A percentile compares a stretch with the other conserved stretches of the same genome.
Conservation (phyloP, 2,329 filamentous ascomycete genomes). For the Curvularia eragrostidis region DNA sequence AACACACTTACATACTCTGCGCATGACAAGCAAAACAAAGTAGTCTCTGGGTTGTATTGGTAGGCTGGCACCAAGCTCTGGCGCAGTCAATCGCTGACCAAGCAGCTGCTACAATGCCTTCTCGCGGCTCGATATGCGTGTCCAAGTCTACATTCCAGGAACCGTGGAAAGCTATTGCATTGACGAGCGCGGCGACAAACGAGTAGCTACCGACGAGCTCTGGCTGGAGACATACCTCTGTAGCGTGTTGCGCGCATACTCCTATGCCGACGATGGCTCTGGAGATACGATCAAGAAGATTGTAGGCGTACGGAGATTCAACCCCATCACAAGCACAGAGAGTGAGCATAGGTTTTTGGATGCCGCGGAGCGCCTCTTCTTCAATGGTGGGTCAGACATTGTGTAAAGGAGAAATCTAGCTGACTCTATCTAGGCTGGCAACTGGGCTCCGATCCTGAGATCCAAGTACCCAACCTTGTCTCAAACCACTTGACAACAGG, state of each 20-base stretch:
- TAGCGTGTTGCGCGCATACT: slow-evolving; percentile 91
- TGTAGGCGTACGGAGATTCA: slow-evolving; percentile 95
- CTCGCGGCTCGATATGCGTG: slow-evolving; percentile 96
- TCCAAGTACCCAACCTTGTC: slow-evolving; percentile 95
- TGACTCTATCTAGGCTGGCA: slow-evolving; percentile 72
- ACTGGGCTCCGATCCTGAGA: slow-evolving; percentile 92
- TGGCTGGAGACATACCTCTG: slow-evolving; percentile 99
- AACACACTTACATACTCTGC: slow-evolving; percentile 95
- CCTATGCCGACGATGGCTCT: slow-evolving; percentile 93
- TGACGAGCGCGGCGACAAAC: slow-evolving; percentile 94
- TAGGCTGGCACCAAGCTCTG: slow-evolving; percentile 51
- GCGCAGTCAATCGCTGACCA: slow-evolving; percentile 37
- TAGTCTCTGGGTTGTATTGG: slow-evolving; percentile 94
- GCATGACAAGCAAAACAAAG: slow-evolving; percentile 83
- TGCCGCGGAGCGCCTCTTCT: slow-evolving; percentile 93
- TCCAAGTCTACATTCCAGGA: slow-evolving; percentile 95
- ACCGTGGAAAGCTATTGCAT: slow-evolving; percentile 97
- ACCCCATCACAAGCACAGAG: slow-evolving; percentile 97
- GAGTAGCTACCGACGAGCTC: slow-evolving; percentile 88
- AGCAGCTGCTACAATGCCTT: slow-evolving; percentile 96
- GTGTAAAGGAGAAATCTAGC: background rate
- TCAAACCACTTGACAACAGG: slow-evolving; percentile 96
- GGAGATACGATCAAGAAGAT: slow-evolving; percentile 96
- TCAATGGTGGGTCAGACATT: slow-evolving; percentile 67
- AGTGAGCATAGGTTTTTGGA: slow-evolving; percentile 95